Percentiles rank a stretch among this genome's conserved stretches.
phyloP scores from a whole-genome alignment of 306 rosid species.

The Corylus avellana region DNA sequence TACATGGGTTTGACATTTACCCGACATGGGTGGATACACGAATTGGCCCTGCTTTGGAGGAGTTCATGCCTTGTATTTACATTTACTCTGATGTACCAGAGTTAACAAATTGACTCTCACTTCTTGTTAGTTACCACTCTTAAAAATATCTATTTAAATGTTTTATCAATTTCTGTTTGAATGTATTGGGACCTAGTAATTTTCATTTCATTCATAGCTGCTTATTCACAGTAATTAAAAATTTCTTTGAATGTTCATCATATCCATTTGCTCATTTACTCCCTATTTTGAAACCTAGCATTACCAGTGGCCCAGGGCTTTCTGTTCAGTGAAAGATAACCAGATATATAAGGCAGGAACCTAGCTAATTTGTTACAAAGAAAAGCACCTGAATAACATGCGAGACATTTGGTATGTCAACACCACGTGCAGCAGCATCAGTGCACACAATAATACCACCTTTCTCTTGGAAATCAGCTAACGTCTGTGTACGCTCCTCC shows the following conservation, averaged over 20 bases:
- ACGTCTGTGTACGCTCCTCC: conserved; percentile 80
- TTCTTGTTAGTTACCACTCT: neutral
- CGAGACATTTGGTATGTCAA: conserved; percentile 82
- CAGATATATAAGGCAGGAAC: neutral
- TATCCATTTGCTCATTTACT: neutral
- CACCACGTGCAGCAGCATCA: conserved; percentile 96
- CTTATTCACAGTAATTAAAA: neutral
- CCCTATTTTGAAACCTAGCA: neutral
- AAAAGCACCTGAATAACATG: conserved; percentile 86
- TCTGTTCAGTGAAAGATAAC: neutral
- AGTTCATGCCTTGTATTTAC: neutral
- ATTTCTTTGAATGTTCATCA: neutral
- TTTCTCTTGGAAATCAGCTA: conserved; percentile 66
- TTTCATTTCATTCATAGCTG: neutral
- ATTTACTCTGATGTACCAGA: neutral
- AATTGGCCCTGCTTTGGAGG: no score
- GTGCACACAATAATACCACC: conserved; percentile 98
- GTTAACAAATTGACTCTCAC: neutral
- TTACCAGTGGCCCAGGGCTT: neutral
- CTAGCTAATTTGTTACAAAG: conserved; percentile 12
- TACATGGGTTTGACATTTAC: no score
- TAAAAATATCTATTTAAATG: neutral
- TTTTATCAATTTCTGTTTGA: neutral
- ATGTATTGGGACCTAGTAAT: neutral
- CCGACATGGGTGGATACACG: no score